Evolutionary conservation across 257 asterid genomes (phyloP), one percentile per base, ranked within the genome.

Genomic region (Solanum chiquidenum): DNA sequence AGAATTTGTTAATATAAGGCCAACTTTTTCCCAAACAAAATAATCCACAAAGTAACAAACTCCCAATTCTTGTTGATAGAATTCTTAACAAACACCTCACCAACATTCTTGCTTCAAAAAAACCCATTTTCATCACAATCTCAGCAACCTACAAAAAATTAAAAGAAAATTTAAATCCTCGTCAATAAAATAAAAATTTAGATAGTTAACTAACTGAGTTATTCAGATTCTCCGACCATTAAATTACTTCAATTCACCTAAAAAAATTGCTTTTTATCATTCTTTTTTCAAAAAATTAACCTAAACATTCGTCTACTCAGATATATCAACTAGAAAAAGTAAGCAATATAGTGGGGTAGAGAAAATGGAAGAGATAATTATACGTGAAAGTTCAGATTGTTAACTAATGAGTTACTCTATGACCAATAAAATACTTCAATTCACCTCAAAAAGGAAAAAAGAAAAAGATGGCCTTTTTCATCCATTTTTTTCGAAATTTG

Each of bases 61-160:
- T 94, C 71, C 99, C 99, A 37, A 96, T 12, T 86, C 98, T 93
- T 13, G 93, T 93, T 10, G 98, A 94, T 21, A 96, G 92, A 7
- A 93, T 55, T 52, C n/a, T 91, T 83, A 95, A 34, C 52, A 93
- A 11, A 38, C 33, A 75, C 87, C 92, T 90, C 34, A 93, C 92
- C 92, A 96, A 18, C 7, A 95, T 49, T 68, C 37, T 88, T 2
- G 89, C 93, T 86, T 96, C 99, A 18, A 87, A 20, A 68, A 91
- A 93, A 3, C 23, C 95, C 90, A 92, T 93, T 86, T 87, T 95
- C 87, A n/a, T 69, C 7, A 73, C 55, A 66, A 87, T 64, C 89
- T 96, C 98, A 12, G 99, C 99, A 60, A 94, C 93, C 99, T 95
- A 85, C 87, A 34, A 55, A 9, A 55, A 12, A 42, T 35, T 12